Percentiles rank a stretch among this genome's conserved stretches.
Evolutionary conservation across 768 basidiomycete genomes (phyloP).

Genomic region (Podaxis carcinomalis): DNA sequence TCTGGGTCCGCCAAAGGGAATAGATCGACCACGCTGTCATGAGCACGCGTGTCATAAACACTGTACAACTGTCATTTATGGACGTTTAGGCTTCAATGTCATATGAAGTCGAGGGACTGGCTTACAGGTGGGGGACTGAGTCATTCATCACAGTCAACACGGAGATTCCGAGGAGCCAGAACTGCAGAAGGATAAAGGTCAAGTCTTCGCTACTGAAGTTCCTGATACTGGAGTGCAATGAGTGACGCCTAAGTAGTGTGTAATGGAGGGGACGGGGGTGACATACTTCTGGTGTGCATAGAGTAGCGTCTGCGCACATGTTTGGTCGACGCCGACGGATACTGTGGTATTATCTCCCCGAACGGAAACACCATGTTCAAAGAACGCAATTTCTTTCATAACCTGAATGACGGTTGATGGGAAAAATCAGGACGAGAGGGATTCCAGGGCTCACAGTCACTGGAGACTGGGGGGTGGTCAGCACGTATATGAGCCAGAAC

Average conservation of each 20-base stretch:
- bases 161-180: slow-evolving; percentile 53
- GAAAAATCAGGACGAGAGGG: neutral
- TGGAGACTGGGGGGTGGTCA: slow-evolving; percentile 2
- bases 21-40: slow-evolving; percentile 49
- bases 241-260: neutral
- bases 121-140: slow-evolving; percentile 53
- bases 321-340: slow-evolving; percentile 10
- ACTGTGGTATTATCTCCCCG: neutral
- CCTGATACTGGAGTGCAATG: slow-evolving; percentile 27
- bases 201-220: slow-evolving; percentile 45
- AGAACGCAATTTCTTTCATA: neutral
- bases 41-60: slow-evolving; percentile 41
- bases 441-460: neutral
- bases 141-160: slow-evolving; percentile 43
- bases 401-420: neutral
- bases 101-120: neutral
- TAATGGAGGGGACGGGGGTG: neutral
- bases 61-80: slow-evolving; percentile 35
- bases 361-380: neutral
- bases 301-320: slow-evolving; percentile 42
- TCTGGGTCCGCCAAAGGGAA: slow-evolving; percentile 40
- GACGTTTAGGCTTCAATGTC: neutral
- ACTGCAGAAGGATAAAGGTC: slow-evolving; percentile 42
- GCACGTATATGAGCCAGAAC: neutral
- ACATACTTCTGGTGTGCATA: slow-evolving; percentile 43